Evolutionary conservation across 1,284 basidiomycete genomes (phyloP), one percentile per base, ranked within the genome.

Genomic region (Heterobasidion irregulare): DNA sequence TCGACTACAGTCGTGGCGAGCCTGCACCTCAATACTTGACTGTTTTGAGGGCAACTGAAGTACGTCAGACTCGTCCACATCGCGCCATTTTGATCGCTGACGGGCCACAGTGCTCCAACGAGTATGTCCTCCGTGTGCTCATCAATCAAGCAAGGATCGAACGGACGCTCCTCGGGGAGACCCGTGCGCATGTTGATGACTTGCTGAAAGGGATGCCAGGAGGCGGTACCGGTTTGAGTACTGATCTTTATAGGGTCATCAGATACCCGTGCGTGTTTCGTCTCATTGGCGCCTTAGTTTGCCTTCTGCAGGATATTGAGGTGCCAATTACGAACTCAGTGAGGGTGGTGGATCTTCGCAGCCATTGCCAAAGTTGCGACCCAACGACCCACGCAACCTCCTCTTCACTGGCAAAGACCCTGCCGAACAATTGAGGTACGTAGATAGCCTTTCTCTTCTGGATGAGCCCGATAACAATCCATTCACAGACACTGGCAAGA

Each of bases 31-130:
- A 76, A 19, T 74, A 86, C 52, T 69, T 83, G 9, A 98, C 95
- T 2, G 79, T 96, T 33, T 75, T 96, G 34, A 87, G 93, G 19
- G 89, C 87, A n/a, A 76, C 98, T 6, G 83, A 90, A 34, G 94
- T 92, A 60, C 10, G 82, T 70, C 26, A 19, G 53, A 8, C 26
- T n/a, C 47, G 12, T 50, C 35, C 49, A 13, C 50, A 12, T 50
- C 15, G 26, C 36, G 34, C 8, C 35, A 26, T 43, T 32, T 47
- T 44, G 18, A 12, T 43, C 49, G 41, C 45, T 54, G 53, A 26
- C 50, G 49, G 56, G 38, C 38, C 41, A 43, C 53, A 97, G 91
- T 77, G 96, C 61, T 77, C 82, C 13, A 75, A 96, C 61, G 78
- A 80, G 47, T 84, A 84, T 56, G 89, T 95, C 2, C 74, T 85